Evolutionary conservation across 805 yeast species (phyloP), one percentile per base, ranked within the genome.

Genomic region (Debaryomyces prosopidis): DNA sequence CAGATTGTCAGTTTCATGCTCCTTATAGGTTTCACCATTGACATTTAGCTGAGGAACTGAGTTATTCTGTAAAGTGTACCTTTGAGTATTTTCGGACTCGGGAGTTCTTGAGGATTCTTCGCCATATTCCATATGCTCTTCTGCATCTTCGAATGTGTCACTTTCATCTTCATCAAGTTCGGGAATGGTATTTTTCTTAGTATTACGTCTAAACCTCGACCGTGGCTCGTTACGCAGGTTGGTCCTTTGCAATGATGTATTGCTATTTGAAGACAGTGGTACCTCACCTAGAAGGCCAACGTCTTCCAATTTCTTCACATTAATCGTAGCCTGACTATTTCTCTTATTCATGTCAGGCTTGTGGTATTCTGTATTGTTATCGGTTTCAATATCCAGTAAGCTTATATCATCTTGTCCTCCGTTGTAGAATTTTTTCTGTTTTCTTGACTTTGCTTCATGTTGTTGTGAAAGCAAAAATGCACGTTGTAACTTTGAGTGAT

Each of bases 401-500:
- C 32, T 34, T 17, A 49, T 53, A 20, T 47, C 52, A 26, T 46
- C 26, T 4, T 42, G 30, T 2, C 44, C 49, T 8, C 54, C 58
- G 4, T 53, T 59, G 30, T 43, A 52, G 10, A 42, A 40, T 5
- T 53, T 34, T 26, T 52, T 48, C 28, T 59, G 58, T 15, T 54
- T 59, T 51, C 68, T 57, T 19, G 46, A 48, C 34, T 58, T 65
- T 0, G 71, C 66, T 33, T 69, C 76, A 34, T 61, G 62, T 18
- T 57, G 56, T 48, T 73, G 77, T 5, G 74, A 62, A 26, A 65
- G 47, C 28, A 50, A 49, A 58, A 89, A 89, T 0, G 86, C 89
- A 15, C 76, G 71, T 40, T 73, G 74, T 53, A 86, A 65, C 48
- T 78, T 81, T 47, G 82, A 76, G 60, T 75, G 86, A 20, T 77